Percentiles rank a stretch among this genome's conserved stretches.
These are phyloP conservation scores for Athelia sp. DNA, from an alignment of 1,284 basidiomycete genomes.

Conservation along the genomic window DNA sequence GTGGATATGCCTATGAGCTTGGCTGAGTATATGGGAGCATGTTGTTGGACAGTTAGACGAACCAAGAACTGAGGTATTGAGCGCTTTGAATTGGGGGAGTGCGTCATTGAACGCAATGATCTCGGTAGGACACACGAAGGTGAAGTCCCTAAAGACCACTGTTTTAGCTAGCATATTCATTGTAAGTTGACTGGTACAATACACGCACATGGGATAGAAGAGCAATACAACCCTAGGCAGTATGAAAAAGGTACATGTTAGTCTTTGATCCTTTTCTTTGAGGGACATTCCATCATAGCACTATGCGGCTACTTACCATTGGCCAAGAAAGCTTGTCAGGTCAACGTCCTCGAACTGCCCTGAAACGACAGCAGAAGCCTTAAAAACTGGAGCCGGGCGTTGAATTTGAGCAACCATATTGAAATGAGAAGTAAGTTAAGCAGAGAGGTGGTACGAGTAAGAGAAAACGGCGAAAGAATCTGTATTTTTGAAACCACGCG, in stretches of 20 bases:
- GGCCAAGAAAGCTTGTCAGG: constrained; percentile 68
- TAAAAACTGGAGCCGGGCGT: constrained; percentile 75
- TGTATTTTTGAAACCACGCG: no score
- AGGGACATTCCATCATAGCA: background rate
- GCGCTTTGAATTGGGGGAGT: constrained; percentile 64
- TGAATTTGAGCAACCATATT: constrained; percentile 70
- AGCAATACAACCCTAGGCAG: constrained; percentile 66
- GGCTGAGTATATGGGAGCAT: constrained; percentile 1
- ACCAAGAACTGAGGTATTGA: constrained; percentile 78
- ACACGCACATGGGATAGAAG: constrained; percentile 77
- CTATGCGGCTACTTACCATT: constrained; percentile 60
- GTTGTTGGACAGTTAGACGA: constrained; percentile 13
- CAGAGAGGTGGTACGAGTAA: no score
- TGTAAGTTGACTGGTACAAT: constrained; percentile 13
- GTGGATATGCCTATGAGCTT: constrained; percentile 63
- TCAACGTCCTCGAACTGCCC: constrained; percentile 75
- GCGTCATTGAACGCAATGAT: constrained; percentile 91
- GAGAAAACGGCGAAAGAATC: no score
- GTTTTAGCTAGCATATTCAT: background rate
- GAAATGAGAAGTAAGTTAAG: no score
- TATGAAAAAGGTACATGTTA: no score
- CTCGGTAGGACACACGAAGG: constrained; percentile 90
- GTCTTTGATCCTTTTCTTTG: constrained; percentile 3
- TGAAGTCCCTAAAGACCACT: constrained; percentile 53
- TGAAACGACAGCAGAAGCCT: constrained; percentile 69